Evolutionary conservation across 768 basidiomycete genomes (phyloP).

Genomic region (Astraeus odoratus): DNA sequence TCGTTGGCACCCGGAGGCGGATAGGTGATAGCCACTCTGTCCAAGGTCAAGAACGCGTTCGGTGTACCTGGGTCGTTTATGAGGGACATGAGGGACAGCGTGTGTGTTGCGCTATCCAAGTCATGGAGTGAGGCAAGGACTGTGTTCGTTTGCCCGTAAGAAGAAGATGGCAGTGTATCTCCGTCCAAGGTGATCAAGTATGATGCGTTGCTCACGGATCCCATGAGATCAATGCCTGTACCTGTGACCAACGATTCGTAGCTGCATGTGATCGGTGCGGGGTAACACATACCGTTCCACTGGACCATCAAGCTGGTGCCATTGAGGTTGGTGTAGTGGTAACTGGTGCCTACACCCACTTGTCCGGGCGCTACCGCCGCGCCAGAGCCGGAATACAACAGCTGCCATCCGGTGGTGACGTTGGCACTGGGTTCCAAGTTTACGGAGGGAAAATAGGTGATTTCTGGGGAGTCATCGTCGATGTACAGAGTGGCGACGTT

Average conservation of each 20-base stretch:
- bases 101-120: conserved; percentile 46
- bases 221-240: conserved; percentile 55
- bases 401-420: conserved; percentile 59
- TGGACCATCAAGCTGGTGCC: conserved; percentile 48
- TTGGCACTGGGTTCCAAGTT: conserved; percentile 48
- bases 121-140: conserved; percentile 44
- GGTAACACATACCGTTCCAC: conserved; percentile 52
- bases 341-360: conserved; percentile 48
- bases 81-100: conserved; percentile 45
- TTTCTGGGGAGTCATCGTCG: conserved; percentile 60
- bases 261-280: not conserved
- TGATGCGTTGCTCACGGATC: conserved; percentile 38
- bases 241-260: conserved; percentile 34
- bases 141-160: conserved; percentile 23
- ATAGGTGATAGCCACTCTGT: conserved; percentile 46
- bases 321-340: conserved; percentile 55
- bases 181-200: conserved; percentile 54
- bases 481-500: conserved; percentile 35
- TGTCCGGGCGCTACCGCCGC: conserved; percentile 36
- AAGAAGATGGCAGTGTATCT: conserved; percentile 16
- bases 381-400: conserved; percentile 48
- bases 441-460: conserved; percentile 53
- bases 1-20: conserved; percentile 22
- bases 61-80: conserved; percentile 28
- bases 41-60: conserved; percentile 44